A percentile compares a stretch with the other conserved stretches of the same genome.
phyloP scores from a whole-genome alignment of 2,329 filamentous ascomycete species.

The Epicoccum nigrum region DNA sequence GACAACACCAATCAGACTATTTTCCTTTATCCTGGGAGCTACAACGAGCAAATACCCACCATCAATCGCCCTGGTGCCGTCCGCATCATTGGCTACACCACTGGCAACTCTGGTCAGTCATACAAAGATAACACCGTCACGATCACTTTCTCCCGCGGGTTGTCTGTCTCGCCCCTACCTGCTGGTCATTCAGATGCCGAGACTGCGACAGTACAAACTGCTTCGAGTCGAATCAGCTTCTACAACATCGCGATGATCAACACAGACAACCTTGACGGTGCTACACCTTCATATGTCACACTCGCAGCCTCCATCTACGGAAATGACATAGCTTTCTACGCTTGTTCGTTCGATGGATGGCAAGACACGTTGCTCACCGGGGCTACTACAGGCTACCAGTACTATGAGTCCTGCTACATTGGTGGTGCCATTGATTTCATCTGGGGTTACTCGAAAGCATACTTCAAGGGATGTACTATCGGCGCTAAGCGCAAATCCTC shows the following conservation, averaged over 20 bases:
- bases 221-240: slow-evolving; percentile 58
- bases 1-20: slow-evolving; percentile 58
- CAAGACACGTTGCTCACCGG: slow-evolving; percentile 57
- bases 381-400: slow-evolving; percentile 54
- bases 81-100: slow-evolving; percentile 64
- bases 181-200: slow-evolving; percentile 54
- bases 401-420: slow-evolving; percentile 63
- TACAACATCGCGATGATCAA: slow-evolving; percentile 64
- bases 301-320: slow-evolving; percentile 59
- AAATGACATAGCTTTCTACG: slow-evolving; percentile 62
- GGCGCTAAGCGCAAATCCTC: slow-evolving; percentile 46
- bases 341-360: slow-evolving; percentile 59
- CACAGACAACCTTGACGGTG: slow-evolving; percentile 46
- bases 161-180: slow-evolving; percentile 50
- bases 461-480: slow-evolving; percentile 58
- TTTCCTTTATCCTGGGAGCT: slow-evolving; percentile 65
- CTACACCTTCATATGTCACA: slow-evolving; percentile 52
- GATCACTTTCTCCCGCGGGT: slow-evolving; percentile 48
- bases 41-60: slow-evolving; percentile 64
- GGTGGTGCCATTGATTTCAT: slow-evolving; percentile 64
- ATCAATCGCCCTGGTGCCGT: slow-evolving; percentile 55
- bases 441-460: slow-evolving; percentile 59
- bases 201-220: slow-evolving; percentile 55
- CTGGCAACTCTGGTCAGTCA: slow-evolving; percentile 45
- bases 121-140: slow-evolving; percentile 65